phyloP scores from a whole-genome alignment of 106 monocot species.

The Platanthera guangdongensis region DNA sequence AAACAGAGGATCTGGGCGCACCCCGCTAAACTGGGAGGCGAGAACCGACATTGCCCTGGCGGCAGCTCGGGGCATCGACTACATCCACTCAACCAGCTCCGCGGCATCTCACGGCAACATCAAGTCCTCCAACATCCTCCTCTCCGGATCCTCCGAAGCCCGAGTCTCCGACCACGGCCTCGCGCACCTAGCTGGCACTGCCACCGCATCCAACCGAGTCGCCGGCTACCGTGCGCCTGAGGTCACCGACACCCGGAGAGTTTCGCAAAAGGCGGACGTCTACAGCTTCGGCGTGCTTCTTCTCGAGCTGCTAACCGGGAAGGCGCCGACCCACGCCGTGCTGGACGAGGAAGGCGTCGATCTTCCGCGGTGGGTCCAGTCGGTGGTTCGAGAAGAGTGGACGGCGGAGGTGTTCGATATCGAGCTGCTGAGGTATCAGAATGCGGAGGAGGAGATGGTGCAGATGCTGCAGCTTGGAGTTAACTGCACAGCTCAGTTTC shows the following conservation, averaged over 20 bases:
- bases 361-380: constrained; percentile 76
- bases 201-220: constrained; percentile 34
- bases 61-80: constrained; percentile 56
- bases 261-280: constrained; percentile 74
- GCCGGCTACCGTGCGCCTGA: constrained; percentile 77
- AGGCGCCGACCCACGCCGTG: constrained; percentile 48
- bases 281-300: constrained; percentile 92
- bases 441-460: constrained; percentile 68
- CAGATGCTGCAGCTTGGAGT: constrained; percentile 68
- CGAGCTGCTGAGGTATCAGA: constrained; percentile 45
- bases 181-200: constrained; percentile 32
- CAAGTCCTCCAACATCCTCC: constrained; percentile 77
- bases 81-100: constrained; percentile 68
- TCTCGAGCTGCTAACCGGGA: constrained; percentile 85
- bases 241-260: constrained; percentile 42
- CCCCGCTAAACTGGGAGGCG: constrained; percentile 55
- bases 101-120: constrained; percentile 78
- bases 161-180: constrained; percentile 78
- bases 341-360: constrained; percentile 71
- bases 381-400: constrained; percentile 71
- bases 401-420: constrained; percentile 74
- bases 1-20: constrained; percentile 48
- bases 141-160: constrained; percentile 29
- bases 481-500: constrained; percentile 49
- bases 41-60: constrained; percentile 50